Percentiles rank a stretch among this genome's conserved stretches.
Conservation (phyloP, 495 filamentous ascomycete species). For the Parathielavia appendiculata region DNA sequence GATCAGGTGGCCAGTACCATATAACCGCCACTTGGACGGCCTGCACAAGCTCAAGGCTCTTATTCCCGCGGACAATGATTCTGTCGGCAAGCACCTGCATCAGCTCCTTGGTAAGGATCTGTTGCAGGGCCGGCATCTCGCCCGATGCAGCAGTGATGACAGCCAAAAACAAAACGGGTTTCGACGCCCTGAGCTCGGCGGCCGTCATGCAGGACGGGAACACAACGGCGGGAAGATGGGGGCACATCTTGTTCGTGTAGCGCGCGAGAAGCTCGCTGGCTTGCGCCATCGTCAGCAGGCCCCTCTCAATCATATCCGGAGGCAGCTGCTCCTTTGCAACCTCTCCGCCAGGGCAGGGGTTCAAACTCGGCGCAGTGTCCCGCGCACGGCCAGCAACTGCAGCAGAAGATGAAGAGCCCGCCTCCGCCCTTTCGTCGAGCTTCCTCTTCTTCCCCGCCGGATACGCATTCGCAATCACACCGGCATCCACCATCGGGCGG, state of each 20-base stretch:
- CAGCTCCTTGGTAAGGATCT: slow-evolving; percentile 59
- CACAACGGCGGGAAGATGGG: slow-evolving; percentile 72
- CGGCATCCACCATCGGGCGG: too few relatives aligned
- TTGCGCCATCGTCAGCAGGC: slow-evolving; percentile 56
- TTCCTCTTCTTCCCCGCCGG: slow-evolving; percentile 46
- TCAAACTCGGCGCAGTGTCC: slow-evolving; percentile 1
- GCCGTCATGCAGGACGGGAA: slow-evolving; percentile 64
- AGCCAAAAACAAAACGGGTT: slow-evolving; percentile 75
- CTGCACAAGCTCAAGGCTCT: slow-evolving; percentile 82
- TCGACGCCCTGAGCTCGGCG: slow-evolving; percentile 60
- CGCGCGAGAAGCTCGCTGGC: slow-evolving; percentile 62
- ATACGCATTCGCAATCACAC: not conserved
- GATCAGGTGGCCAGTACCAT: slow-evolving; percentile 82
- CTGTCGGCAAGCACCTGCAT: slow-evolving; percentile 69
- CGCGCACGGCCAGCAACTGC: not conserved
- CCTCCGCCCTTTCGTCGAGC: slow-evolving; percentile 28
- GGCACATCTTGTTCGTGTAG: slow-evolving; percentile 63
- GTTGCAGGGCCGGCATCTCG: slow-evolving; percentile 55
- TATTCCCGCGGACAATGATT: slow-evolving; percentile 70
- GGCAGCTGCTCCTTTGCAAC: slow-evolving; percentile 1
- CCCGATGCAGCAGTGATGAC: slow-evolving; percentile 66
- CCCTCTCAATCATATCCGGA: slow-evolving; percentile 65
- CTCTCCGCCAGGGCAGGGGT: slow-evolving; percentile 12
- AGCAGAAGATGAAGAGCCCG: slow-evolving; percentile 11
- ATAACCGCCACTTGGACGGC: slow-evolving; percentile 63